Base-by-base conservation (phyloP, 495 filamentous ascomycete species). In the Xylaria telfairii region DNA sequence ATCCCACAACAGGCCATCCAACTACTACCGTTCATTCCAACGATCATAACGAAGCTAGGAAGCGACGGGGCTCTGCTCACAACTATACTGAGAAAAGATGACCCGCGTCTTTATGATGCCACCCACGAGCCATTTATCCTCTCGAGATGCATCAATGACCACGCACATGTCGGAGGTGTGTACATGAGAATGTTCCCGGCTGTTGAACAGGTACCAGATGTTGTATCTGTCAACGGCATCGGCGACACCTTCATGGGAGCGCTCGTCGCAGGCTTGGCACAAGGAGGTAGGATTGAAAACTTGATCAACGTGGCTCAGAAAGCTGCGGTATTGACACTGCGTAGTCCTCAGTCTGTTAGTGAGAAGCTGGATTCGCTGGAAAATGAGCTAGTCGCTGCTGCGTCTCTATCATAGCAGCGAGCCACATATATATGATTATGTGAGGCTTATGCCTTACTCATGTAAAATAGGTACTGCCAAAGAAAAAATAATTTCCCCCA, bases 201-300 rank as follows among this genome's bases (percentile, higher is more conserved):
- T 17, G 86, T 85, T 3, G 90, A 92, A 80, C 77, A 81, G n/a
- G 82, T 97, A 1, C 78, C 86, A 19, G 87, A 93, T 37, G 84
- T 97, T 5, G 90, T 95, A 15, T 95, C 92, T 71, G 96, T 98
- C 15, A 99, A 98, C 77, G 96, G 95, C 0, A 94, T 93, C 0
- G 96, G 96, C 6, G 96, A 99, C 81, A 98, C 96, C 0, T 93
- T 98, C 72, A 82, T 96, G 2, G 96, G 95, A 4, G 91, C 93
- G 19, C 49, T 97, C 41, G 81, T 97, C 28, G 90, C 93, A 1
- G 92, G 92, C 3, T 68, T 88, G 68, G 81, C 85, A 21, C 80
- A 80, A 70, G 87, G 86, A 7, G 79, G 79, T 4, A 81, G 75
- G 74, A 75, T 86, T n/a, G 82, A 86, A 49, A 80, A 84, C 57